phyloP scores from a whole-genome alignment of 345 rosid species.

The Fremontodendron californicum region DNA sequence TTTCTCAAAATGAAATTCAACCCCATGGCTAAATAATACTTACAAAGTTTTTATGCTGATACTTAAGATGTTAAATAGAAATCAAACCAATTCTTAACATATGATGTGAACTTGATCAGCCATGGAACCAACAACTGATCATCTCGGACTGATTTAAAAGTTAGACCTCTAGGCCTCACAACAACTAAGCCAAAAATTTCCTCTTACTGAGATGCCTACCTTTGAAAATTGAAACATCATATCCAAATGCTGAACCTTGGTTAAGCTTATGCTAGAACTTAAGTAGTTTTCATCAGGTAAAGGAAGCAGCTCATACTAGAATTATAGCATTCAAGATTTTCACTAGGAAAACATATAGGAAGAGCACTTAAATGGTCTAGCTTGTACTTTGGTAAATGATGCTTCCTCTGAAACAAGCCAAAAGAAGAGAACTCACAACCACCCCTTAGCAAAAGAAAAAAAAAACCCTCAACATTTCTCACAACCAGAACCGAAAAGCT shows the following conservation, averaged over 20 bases:
- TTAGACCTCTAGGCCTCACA: background rate
- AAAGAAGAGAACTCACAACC: background rate
- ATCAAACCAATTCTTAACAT: background rate
- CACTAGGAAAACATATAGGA: background rate
- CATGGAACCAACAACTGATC: background rate
- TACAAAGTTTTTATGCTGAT: background rate
- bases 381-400: too few relatives aligned
- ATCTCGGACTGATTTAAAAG: background rate
- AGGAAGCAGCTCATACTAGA: background rate
- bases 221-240: background rate
- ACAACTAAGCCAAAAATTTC: background rate
- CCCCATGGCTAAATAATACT: background rate
- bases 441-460: background rate
- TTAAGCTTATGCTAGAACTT: background rate
- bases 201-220: background rate
- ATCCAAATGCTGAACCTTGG: background rate
- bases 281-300: background rate
- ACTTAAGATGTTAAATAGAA: background rate
- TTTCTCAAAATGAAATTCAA: background rate
- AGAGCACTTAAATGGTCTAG: background rate
- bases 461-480: background rate
- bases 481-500: background rate
- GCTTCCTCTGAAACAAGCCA: background rate
- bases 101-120: background rate
- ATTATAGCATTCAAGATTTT: background rate